Base-by-base conservation (phyloP, 257 asterid genomes). In the Solanum pimpinellifolium region DNA sequence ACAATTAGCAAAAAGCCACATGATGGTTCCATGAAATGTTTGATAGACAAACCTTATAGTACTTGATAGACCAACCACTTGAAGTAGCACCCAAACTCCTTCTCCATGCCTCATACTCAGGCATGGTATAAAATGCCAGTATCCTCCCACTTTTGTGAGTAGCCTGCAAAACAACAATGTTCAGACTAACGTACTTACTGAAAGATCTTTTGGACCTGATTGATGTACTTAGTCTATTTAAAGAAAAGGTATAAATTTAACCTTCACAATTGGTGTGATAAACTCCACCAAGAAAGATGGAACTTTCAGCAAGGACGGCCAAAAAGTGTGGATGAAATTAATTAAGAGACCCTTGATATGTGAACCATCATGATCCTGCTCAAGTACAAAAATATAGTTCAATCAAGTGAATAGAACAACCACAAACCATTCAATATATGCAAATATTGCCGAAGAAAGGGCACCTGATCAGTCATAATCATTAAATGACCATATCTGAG, bases 391-490 rank as follows among this genome's bases (percentile, higher is more conserved):
- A 88, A 75, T 39, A 37, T 31, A 37, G 52, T 44, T 72, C 69
- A 49, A 49, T 27, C 31, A 73, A 35, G 69, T 11, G 65, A 80
- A 33, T 78, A 52, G 49, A 78, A 60, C 66, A 83, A 88, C 37
- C 29, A 88, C 33, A 49, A 74, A 75, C 41, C 25, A 70, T 14
- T 69, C 23, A 86, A 35, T n/a, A 37, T 41, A 25, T n/a, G 87
- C 9, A n/a, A 59, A 70, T 42, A 59, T 29, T 44, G 52, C 31
- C 25, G 62, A 73, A 72, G 31, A 46, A 68, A 83, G 66, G 73
- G 65, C 13, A 96, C 99, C 99, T 97, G 99, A 91, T 97, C 99
- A 27, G 99, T 97, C 99, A 97, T 96, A 90, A 97, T 95, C 99
- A 97, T 97, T 91, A 96, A 89, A 69, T 95, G 98, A 13, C 99